Conservation (phyloP, 2,329 filamentous ascomycete genomes). For the Phoma sp. region DNA sequence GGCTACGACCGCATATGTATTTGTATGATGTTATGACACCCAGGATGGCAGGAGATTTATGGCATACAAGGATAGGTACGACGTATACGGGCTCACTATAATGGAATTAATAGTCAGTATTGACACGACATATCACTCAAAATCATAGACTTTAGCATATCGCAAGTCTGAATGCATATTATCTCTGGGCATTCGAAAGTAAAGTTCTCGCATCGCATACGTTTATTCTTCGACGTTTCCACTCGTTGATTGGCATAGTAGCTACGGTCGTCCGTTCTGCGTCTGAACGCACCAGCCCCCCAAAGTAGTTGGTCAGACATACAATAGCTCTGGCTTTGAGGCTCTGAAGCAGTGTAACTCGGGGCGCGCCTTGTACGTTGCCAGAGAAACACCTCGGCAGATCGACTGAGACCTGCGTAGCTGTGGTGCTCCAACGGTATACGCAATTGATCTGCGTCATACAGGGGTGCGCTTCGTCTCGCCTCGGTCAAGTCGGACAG, state of each 20-base stretch:
- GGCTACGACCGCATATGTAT: conserved; percentile 6
- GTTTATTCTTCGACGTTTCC: no score
- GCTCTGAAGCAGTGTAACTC: conserved; percentile 14
- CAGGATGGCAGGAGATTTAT: not conserved
- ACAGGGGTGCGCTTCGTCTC: not conserved
- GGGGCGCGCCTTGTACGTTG: not conserved
- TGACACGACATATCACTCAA: not conserved
- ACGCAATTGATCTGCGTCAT: not conserved
- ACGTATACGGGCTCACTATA: not conserved
- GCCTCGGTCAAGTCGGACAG: not conserved
- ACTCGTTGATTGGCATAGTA: no score
- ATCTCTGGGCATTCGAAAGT: no score
- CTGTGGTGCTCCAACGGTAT: conserved; percentile 10
- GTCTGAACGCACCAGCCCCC: no score
- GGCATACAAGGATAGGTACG: not conserved
- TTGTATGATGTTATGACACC: conserved; percentile 15
- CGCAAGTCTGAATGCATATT: no score
- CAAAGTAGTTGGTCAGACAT: not conserved
- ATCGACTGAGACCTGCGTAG: conserved; percentile 10
- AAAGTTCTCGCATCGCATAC: no score
- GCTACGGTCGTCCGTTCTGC: no score
- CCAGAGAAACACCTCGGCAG: not conserved
- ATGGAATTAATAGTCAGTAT: conserved; percentile 10
- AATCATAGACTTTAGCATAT: not conserved
- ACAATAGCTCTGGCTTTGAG: conserved; percentile 1